Evolutionary conservation across 768 basidiomycete species (phyloP).

Genomic region (Agaricus blazei): DNA sequence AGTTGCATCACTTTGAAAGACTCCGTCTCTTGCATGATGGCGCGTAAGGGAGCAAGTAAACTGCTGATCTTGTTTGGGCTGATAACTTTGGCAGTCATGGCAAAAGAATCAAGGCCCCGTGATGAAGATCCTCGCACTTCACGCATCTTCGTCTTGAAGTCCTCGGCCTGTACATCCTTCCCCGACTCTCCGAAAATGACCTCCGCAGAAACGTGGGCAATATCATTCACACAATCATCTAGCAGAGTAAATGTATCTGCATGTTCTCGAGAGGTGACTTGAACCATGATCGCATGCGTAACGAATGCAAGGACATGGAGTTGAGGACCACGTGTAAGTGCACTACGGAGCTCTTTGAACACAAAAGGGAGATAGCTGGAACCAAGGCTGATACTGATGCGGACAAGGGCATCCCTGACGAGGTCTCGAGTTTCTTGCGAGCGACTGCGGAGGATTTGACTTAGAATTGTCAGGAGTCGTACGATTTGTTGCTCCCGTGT

Average conservation of each 20-base stretch:
- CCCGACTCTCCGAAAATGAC: conserved; percentile 94
- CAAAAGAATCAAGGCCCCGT: conserved; percentile 84
- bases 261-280: conserved; percentile 61
- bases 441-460: conserved; percentile 88
- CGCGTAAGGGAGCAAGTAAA: conserved; percentile 72
- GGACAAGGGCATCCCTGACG: conserved; percentile 75
- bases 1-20: conserved; percentile 74
- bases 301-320: conserved; percentile 88
- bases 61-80: conserved; percentile 73
- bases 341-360: conserved; percentile 77
- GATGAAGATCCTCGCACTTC: conserved; percentile 83
- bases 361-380: conserved; percentile 67
- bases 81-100: conserved; percentile 71
- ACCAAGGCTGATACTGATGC: conserved; percentile 70
- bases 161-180: conserved; percentile 81
- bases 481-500: conserved; percentile 64
- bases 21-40: conserved; percentile 83
- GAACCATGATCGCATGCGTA: conserved; percentile 75
- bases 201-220: conserved; percentile 78
- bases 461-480: conserved; percentile 76
- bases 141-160: conserved; percentile 91
- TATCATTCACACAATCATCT: conserved; percentile 73
- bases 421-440: conserved; percentile 92
- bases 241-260: conserved; percentile 52
- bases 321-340: conserved; percentile 88